phyloP scores from a whole-genome alignment of 495 filamentous ascomycete species.

The Lichina pygmaea region DNA sequence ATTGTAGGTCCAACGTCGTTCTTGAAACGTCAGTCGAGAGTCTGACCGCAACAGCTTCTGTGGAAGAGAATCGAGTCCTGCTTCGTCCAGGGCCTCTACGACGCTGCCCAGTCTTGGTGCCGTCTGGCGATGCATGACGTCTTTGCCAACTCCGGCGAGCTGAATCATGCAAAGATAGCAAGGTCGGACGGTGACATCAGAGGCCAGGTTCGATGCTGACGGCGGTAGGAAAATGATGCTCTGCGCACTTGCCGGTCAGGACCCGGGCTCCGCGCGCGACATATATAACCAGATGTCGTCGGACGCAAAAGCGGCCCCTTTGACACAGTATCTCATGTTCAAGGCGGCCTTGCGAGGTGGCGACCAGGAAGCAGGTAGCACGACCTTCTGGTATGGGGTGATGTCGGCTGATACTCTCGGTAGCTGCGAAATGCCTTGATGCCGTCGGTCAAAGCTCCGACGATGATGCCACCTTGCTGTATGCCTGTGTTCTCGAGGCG shows the following conservation, averaged over 20 bases:
- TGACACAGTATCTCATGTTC: slow-evolving; percentile 47
- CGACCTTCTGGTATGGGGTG: background rate
- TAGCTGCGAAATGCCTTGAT: slow-evolving; percentile 28
- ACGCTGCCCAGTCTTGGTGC: slow-evolving; percentile 42
- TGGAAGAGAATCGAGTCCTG: slow-evolving; percentile 47
- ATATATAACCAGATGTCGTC: slow-evolving; percentile 34
- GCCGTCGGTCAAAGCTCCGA: slow-evolving; percentile 18
- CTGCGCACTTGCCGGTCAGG: slow-evolving; percentile 30
- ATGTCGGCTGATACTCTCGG: background rate
- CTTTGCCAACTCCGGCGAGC: slow-evolving; percentile 32
- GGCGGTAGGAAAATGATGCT: slow-evolving; percentile 36
- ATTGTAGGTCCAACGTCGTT: slow-evolving; percentile 21
- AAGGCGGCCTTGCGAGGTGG: slow-evolving; percentile 36
- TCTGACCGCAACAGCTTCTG: slow-evolving; percentile 24
- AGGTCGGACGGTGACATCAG: slow-evolving; percentile 20
- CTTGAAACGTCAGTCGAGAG: background rate
- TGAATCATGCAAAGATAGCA: slow-evolving; percentile 38
- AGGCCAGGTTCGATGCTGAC: slow-evolving; percentile 3
- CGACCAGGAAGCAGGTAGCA: slow-evolving; percentile 25
- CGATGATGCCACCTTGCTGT: slow-evolving; percentile 31
- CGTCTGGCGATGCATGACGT: slow-evolving; percentile 32
- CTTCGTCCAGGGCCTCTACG: slow-evolving; percentile 23
- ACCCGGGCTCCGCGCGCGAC: slow-evolving; percentile 22
- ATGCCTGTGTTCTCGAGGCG: slow-evolving; percentile 53
- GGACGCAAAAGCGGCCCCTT: slow-evolving; percentile 23